Percentiles rank a stretch among this genome's conserved stretches.
phyloP scores from a whole-genome alignment of 169 alveolate species.

The Eimeria necatrix region DNA sequence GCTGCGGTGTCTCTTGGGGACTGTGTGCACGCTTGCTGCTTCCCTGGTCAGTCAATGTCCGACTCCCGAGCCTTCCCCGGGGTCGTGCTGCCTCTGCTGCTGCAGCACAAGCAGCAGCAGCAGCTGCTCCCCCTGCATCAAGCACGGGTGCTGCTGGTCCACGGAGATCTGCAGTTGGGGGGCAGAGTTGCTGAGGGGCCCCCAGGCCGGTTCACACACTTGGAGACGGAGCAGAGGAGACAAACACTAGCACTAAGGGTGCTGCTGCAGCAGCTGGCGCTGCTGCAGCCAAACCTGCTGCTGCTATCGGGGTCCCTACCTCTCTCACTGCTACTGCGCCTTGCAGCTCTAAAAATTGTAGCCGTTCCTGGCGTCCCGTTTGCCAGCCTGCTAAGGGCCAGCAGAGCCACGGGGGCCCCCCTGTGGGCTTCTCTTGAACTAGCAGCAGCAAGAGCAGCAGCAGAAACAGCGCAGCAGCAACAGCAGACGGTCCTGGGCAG shows the following conservation, averaged over 20 bases:
- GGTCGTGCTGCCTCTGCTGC: neutral
- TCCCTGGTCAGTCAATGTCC: neutral
- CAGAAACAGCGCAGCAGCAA: conserved; percentile 23
- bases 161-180: neutral
- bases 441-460: conserved; percentile 28
- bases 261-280: conserved; percentile 53
- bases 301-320: conserved; percentile 45
- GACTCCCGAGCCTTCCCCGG: conserved; percentile 3
- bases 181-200: neutral
- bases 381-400: neutral
- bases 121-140: conserved; percentile 51
- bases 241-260: neutral
- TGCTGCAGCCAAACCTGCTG: conserved; percentile 44
- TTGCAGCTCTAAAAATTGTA: neutral
- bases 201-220: neutral
- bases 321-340: neutral
- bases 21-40: neutral
- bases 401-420: conserved; percentile 65
- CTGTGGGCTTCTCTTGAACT: conserved; percentile 11
- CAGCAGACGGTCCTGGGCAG: conserved; percentile 20
- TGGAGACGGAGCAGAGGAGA: neutral
- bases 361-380: conserved; percentile 26
- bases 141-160: conserved; percentile 39
- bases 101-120: conserved; percentile 66
- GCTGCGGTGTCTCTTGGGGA: conserved; percentile 1